Evolutionary conservation across 140 eudicot species (phyloP), one percentile per base, ranked within the genome.

Genomic region (Anethum foeniculum): DNA sequence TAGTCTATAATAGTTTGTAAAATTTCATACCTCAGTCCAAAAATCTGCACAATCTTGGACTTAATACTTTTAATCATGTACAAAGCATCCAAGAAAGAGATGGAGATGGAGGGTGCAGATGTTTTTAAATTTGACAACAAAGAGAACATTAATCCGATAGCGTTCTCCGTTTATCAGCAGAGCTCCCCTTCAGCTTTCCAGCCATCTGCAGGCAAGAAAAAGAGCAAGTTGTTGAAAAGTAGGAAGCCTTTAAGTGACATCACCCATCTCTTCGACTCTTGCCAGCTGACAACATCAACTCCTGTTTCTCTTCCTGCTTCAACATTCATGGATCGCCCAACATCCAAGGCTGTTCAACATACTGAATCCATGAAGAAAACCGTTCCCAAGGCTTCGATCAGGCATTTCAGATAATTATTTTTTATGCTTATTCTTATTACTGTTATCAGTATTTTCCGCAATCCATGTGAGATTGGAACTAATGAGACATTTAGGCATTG

Each of bases 91-190:
- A 21, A 39, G 68, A 21, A 71, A 39, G 76, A 16, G 16, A 38
- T 71, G 48, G 76, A 71, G 54, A 65, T 44, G 69, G 81, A 56
- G 80, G 65, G 41, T 65, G 8, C 36, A 32, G 30, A 46, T 44
- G 43, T 30, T 23, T 46, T 48, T 0, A 36, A 77, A 6, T 14
- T 77, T 46, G 62, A 72, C 64, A 71, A 85, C 85, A 85, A 85
- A 72, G 88, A 85, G 79, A 85, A 85, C 82, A 72, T 85, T 10
- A 5, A 28, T 60, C 85, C 85, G 25, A 82, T 77, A n/a, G n/a
- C 15, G 0, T 48, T 84, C 23, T 18, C 58, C 21, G 7, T 46
- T 48, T 10, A 74, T 43, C 51, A 81, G 12, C 54, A 54, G 8
- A 27, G 25, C 39, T 27, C 28, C 76, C 79, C 44, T 15, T 27